These are phyloP conservation scores for Nasturtium officinale DNA, from an alignment of 345 rosid species.

Conservation along the genomic window DNA sequence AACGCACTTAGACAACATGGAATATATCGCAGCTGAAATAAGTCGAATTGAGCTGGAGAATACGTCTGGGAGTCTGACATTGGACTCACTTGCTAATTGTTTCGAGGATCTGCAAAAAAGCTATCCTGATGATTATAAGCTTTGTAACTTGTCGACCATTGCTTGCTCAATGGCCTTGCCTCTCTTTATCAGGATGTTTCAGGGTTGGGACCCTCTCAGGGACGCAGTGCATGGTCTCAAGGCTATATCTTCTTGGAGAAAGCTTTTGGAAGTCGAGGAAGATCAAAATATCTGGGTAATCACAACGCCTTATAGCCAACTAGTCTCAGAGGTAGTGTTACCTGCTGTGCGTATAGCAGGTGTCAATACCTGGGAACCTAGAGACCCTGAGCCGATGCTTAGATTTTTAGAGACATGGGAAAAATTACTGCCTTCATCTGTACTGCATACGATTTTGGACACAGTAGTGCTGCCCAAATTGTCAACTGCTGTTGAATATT, in stretches of 20 bases:
- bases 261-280: constrained; percentile 66
- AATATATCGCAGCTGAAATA: constrained; percentile 53
- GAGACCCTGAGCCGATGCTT: constrained; percentile 96
- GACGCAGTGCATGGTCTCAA: constrained; percentile 69
- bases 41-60: constrained; percentile 60
- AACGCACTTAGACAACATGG: constrained; percentile 65
- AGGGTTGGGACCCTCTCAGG: constrained; percentile 89
- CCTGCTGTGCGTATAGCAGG: constrained; percentile 90
- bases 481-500: constrained; percentile 75
- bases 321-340: constrained; percentile 74
- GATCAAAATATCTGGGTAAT: constrained; percentile 69
- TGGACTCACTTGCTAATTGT: constrained; percentile 60
- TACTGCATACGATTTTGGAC: constrained; percentile 61
- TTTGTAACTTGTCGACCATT: constrained; percentile 72
- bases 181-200: constrained; percentile 79
- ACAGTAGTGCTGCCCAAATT: constrained; percentile 74
- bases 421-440: constrained; percentile 64
- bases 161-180: constrained; percentile 82
- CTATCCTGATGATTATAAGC: constrained; percentile 71
- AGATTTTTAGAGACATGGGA: constrained; percentile 89
- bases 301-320: constrained; percentile 67
- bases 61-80: constrained; percentile 58
- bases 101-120: constrained; percentile 57
- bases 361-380: constrained; percentile 84
- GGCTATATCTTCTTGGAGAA: constrained; percentile 66